phyloP scores from a whole-genome alignment of 441 rosid genomes.

The California macrophylla region DNA sequence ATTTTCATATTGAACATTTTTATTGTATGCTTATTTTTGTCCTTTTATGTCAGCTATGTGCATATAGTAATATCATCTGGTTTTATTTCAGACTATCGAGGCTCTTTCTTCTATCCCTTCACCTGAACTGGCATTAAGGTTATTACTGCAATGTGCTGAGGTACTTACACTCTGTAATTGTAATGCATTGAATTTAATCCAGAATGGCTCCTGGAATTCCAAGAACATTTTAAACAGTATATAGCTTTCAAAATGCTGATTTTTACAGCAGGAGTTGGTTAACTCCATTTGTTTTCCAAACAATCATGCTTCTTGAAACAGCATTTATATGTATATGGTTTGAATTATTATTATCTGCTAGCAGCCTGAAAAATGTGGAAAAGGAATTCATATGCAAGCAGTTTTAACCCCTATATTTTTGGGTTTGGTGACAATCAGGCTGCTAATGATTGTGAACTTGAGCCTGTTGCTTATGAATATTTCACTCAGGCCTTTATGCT shows the following conservation, averaged over 20 bases:
- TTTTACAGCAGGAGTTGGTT: background rate
- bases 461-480: constrained; percentile 93
- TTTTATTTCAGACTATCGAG: constrained; percentile 59
- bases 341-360: background rate
- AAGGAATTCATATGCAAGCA: background rate
- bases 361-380: background rate
- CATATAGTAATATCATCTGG: constrained; percentile 6
- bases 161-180: constrained; percentile 27
- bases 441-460: constrained; percentile 87
- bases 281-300: background rate
- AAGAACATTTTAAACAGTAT: background rate
- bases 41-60: background rate
- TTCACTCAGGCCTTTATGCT: constrained; percentile 94
- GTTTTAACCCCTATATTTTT: background rate
- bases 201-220: constrained; percentile 12
- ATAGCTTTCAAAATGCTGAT: background rate
- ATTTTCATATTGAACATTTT: background rate
- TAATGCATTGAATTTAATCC: background rate
- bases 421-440: constrained; percentile 44
- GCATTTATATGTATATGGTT: background rate
- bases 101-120: constrained; percentile 62
- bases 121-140: constrained; percentile 71
- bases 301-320: background rate
- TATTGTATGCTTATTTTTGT: background rate
- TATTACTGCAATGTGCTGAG: constrained; percentile 97